Base-by-base conservation (phyloP, 1,284 basidiomycete species). In the Chondrostereum purpureum region DNA sequence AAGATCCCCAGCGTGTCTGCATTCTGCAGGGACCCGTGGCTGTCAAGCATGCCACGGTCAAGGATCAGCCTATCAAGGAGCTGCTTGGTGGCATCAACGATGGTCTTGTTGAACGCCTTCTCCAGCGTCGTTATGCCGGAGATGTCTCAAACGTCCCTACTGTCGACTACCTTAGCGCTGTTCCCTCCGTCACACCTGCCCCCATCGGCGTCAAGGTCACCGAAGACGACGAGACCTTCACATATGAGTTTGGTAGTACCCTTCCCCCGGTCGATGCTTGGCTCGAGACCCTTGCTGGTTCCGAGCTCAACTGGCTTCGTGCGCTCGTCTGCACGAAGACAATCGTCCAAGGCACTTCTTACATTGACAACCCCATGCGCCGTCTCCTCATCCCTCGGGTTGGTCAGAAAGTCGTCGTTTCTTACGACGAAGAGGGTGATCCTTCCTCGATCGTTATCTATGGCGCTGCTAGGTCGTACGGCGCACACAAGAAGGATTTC, bases 21-120 rank as follows among this genome's bases (percentile, higher is more conserved):
- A 96, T 99, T 58, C 79, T 99, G 42, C 94, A 97, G 67, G 95
- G 96, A 21, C 95, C 96, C 10, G 87, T 99, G 44, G 94, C 95
- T 2, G 92, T 82, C 51, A 92, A 89, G 65, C 84, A 92, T 66
- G 83, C 91, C 13, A 86, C 72, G 42, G 73, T 84, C 58, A 95
- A 92, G 65, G 91, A 99, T 58, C 92, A 96, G 65, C 92, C 95
- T 5, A 88, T 98, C 63, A 88, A 84, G 59, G 89, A 95, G 39
- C 74, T 99, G 53, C 79, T 99, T 43, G 92, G 90, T 46, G 87
- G 86, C 64, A 88, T 98, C 63, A 88, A 92, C 59, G 67, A 75
- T 21, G 69, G 73, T 21, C 85, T 99, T 44, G 80, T 91, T 49
- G 66, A 83, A 58, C 87, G 83, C 58, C 77, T 98, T 42, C 73